Base-by-base conservation (phyloP, 768 basidiomycete genomes). In the Auricularia sp. region DNA sequence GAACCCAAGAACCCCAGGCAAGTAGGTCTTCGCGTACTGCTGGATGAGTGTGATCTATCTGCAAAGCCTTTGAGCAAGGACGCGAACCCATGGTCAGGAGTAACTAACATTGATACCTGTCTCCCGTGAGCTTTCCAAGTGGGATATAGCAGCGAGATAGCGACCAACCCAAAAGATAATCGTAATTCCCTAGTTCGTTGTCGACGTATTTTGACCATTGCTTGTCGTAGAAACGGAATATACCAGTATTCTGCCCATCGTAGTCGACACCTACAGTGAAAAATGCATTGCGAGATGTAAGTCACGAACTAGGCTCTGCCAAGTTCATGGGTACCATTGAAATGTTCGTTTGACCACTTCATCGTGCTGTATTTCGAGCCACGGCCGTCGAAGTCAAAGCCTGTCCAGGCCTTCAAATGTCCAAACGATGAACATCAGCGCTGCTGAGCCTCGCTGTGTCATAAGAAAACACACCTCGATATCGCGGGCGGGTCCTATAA, bases 31-130 rank as follows among this genome's bases (percentile, higher is more conserved):
- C 74, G 62, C 82, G 82, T 18, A 94, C 92, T 3, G 82, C 88
- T 10, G 88, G 89, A 74, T 96, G 90, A 23, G 86, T 81, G 73
- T 92, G 87, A 72, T 94, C 87, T 68, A 94, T 88, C 90, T 91
- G 51, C 36, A 14, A 42, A 42, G 5, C 39, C 39, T 29, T 29
- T 2, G 29, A 29, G 29, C 29, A 29, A 29, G 29, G 29, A 29
- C 29, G 29, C 29, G 29, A 29, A 29, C 29, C 29, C 29, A 29
- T 29, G 29, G 29, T 29, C 29, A 29, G 29, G 29, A 29, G 59
- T 61, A 16, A 56, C 5, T 16, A 51, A 36, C 36, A 53, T 56
- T 21, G 3, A 47, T 23, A 8, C 33, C 14, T 58, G 43, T 39
- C 33, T 29, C 29, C 29, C 1, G 29, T 29, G 29, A 29, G 29